Base-by-base conservation (phyloP, 176 grass and related monocot genomes). In the Aegilops speltoides region DNA sequence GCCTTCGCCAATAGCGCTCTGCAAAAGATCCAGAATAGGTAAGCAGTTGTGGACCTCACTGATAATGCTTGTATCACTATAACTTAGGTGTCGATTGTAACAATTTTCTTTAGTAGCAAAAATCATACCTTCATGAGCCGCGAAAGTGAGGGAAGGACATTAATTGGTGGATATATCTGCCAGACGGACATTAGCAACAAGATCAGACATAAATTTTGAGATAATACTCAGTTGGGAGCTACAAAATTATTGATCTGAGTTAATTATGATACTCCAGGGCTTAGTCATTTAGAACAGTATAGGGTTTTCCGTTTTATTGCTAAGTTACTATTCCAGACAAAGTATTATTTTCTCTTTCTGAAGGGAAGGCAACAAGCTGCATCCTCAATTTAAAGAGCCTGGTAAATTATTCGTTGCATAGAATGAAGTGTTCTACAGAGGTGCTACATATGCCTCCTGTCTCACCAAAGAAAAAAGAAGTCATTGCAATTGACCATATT, bases 61-160 rank as follows among this genome's bases (percentile, higher is more conserved):
- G 34, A n/a, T 62, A 28, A 75, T 84, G 56, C 24, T 5, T 7
- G 37, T 11, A 16, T 46, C 37, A 74, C 24, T 74, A 74, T 56
- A 59, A 84, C 10, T 13, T 64, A 33, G 25, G 54, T 83, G 34
- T 43, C 16, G 6, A 73, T 19, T 73, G 68, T 17, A 6, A 31
- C 10, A 31, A 38, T 14, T 46, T 46, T 75, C 66, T 75, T 84
- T 63, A 64, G 25, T 84, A 62, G 24, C 54, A 64, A 46, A 46
- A 64, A 64, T 13, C 26, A 64, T 76, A 93, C 91, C 86, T 95
- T 93, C 93, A 95, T 93, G 63, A 95, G 78, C 61, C 91, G 70
- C 37, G 93, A 95, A n/a, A 95, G 89, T 77, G 93, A 95, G 38
- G 93, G 93, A 68, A 95, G 91, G n/a, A 93, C 93, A 87, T 95